Conservation (phyloP, 2,329 filamentous ascomycete genomes). For the Aplosporella prunicola region DNA sequence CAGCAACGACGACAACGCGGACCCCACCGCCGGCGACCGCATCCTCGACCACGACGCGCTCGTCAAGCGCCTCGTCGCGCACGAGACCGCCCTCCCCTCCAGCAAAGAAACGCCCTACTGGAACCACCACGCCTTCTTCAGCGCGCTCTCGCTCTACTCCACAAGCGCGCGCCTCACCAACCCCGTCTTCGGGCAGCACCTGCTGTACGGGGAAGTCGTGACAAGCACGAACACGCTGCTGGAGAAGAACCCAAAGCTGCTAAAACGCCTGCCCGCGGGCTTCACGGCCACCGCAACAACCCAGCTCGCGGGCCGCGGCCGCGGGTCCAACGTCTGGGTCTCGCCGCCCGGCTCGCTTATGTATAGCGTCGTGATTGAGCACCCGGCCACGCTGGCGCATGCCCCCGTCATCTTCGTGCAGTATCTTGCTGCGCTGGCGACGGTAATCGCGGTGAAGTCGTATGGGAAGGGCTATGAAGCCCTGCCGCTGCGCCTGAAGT, state of each 20-base stretch:
- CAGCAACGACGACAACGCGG: conserved; percentile 19
- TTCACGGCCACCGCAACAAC: conserved; percentile 81
- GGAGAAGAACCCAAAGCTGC: conserved; percentile 79
- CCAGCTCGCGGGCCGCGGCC: conserved; percentile 78
- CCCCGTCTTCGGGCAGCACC: conserved; percentile 59
- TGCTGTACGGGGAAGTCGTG: conserved; percentile 85
- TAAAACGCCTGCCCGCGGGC: conserved; percentile 70
- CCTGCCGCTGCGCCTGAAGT: conserved; percentile 80
- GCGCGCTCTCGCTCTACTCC: conserved; percentile 60
- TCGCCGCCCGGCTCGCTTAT: conserved; percentile 78
- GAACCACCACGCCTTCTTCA: conserved; percentile 71
- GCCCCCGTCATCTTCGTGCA: conserved; percentile 89
- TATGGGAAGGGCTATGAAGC: conserved; percentile 69
- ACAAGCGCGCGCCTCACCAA: conserved; percentile 46
- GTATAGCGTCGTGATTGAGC: conserved; percentile 80
- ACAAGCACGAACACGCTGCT: conserved; percentile 91
- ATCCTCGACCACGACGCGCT: conserved; percentile 67
- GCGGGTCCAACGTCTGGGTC: conserved; percentile 90
- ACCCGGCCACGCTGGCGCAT: conserved; percentile 61
- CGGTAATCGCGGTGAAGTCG: conserved; percentile 69
- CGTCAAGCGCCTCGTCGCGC: conserved; percentile 63
- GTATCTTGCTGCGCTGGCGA: conserved; percentile 82
- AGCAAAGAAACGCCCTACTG: conserved; percentile 73
- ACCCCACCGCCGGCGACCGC: conserved; percentile 46
- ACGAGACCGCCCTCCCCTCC: conserved; percentile 58